Conservation (phyloP, 768 basidiomycete genomes). For the Russula earlei region DNA sequence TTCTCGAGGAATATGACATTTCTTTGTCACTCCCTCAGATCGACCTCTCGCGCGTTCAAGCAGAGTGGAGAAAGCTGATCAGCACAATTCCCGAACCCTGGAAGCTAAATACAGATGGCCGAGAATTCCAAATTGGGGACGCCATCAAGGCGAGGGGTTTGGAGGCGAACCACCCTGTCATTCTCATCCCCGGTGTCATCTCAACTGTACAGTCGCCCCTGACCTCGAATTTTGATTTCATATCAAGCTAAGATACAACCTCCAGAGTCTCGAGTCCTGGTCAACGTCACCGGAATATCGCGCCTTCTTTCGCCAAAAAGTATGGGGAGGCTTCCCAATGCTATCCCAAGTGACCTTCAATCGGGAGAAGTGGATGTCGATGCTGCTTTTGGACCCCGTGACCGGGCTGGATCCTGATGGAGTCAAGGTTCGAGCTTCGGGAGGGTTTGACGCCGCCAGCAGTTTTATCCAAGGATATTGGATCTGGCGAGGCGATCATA, state of each 20-base stretch:
- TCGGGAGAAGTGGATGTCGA: constrained; percentile 80
- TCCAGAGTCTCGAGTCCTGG: constrained; percentile 85
- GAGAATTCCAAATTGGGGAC: constrained; percentile 74
- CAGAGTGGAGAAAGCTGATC: constrained; percentile 60
- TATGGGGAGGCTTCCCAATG: constrained; percentile 77
- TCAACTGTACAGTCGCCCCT: constrained; percentile 51
- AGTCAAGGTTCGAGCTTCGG: constrained; percentile 82
- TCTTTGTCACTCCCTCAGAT: constrained; percentile 55
- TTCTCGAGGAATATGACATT: constrained; percentile 65
- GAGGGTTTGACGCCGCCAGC: constrained; percentile 86
- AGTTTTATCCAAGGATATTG: constrained; percentile 87
- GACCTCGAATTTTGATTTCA: neutral
- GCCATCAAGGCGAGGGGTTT: constrained; percentile 53
- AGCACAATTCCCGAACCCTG: constrained; percentile 70
- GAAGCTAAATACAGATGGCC: constrained; percentile 72
- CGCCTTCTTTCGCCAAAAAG: constrained; percentile 84
- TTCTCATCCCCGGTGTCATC: constrained; percentile 85
- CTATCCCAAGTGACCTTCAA: constrained; percentile 75
- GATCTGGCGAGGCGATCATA: constrained; percentile 57
- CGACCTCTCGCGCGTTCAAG: constrained; percentile 58
- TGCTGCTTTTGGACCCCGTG: constrained; percentile 83
- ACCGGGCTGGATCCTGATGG: constrained; percentile 86
- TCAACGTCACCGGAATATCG: constrained; percentile 79
- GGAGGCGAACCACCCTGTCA: constrained; percentile 63
- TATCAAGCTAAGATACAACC: neutral